phyloP scores from a whole-genome alignment of 306 rosid species.

The Malus domestica region DNA sequence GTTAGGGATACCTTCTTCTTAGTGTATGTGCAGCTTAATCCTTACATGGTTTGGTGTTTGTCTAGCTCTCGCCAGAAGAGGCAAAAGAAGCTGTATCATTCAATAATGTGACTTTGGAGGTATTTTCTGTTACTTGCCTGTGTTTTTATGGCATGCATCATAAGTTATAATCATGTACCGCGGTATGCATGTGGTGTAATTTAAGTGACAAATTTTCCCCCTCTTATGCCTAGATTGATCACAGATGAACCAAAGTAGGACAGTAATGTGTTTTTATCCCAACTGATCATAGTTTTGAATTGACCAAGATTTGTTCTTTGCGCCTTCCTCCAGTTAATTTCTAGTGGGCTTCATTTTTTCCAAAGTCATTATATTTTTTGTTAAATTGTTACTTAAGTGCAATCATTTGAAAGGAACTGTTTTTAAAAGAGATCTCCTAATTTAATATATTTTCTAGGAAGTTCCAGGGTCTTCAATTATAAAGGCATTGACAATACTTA shows the following conservation, averaged over 20 bases:
- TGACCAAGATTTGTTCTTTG: background rate
- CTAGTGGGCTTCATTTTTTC: background rate
- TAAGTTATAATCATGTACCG: conserved; percentile 18
- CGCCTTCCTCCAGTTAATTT: background rate
- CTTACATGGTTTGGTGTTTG: conserved; percentile 13
- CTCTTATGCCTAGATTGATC: background rate
- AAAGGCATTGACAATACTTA: conserved; percentile 41
- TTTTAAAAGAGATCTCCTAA: conserved; percentile 9
- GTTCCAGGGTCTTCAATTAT: conserved; percentile 61
- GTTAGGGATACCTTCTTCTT: conserved; percentile 5
- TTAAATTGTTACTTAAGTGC: background rate
- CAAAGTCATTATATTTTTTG: background rate
- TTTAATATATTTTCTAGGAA: conserved; percentile 45
- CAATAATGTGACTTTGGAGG: conserved; percentile 55
- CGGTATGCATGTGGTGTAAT: conserved; percentile 9
- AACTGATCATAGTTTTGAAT: background rate
- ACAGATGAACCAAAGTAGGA: background rate
- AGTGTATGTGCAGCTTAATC: conserved; percentile 2
- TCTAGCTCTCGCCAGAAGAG: conserved; percentile 69
- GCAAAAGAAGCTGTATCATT: conserved; percentile 63
- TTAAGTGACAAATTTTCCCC: background rate
- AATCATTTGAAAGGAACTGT: background rate
- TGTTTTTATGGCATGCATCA: background rate
- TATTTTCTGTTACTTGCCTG: conserved; percentile 18
- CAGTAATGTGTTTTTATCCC: background rate